Evolutionary conservation across 352 stramenopile species (phyloP).

Genomic region (Phytophthora sp.): DNA sequence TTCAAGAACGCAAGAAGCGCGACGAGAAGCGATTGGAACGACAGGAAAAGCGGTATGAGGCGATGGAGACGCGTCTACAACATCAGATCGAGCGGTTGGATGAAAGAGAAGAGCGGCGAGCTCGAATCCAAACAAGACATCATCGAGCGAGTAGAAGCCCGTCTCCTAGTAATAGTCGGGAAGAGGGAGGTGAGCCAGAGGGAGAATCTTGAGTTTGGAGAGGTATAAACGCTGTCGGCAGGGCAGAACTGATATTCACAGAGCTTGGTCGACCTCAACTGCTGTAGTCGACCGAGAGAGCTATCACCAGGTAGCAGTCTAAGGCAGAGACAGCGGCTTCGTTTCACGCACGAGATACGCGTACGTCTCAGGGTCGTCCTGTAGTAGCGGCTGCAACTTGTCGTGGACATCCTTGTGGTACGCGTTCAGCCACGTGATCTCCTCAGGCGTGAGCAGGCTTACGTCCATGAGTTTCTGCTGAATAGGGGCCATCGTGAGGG

Average conservation of each 20-base stretch:
- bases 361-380: slow-evolving; percentile 63
- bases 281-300: slow-evolving; percentile 2
- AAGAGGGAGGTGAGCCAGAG: too few species aligned
- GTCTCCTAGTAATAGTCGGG: slow-evolving; percentile 37
- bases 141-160: slow-evolving; percentile 48
- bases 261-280: neutral
- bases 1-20: slow-evolving; percentile 52
- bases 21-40: slow-evolving; percentile 56
- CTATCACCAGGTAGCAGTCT: slow-evolving; percentile 4
- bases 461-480: slow-evolving; percentile 97
- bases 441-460: slow-evolving; percentile 88
- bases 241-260: slow-evolving; percentile 2
- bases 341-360: slow-evolving; percentile 84
- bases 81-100: slow-evolving; percentile 58
- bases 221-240: too few species aligned
- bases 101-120: slow-evolving; percentile 50
- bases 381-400: slow-evolving; percentile 92
- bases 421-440: slow-evolving; percentile 96
- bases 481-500: slow-evolving; percentile 98
- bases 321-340: slow-evolving; percentile 49
- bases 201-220: too few species aligned
- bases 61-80: slow-evolving; percentile 53
- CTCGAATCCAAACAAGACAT: slow-evolving; percentile 33
- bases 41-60: slow-evolving; percentile 51
- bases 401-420: slow-evolving; percentile 93